Conservation (phyloP, 2,329 filamentous ascomycete genomes). For the Penicillium psychrosexuale region DNA sequence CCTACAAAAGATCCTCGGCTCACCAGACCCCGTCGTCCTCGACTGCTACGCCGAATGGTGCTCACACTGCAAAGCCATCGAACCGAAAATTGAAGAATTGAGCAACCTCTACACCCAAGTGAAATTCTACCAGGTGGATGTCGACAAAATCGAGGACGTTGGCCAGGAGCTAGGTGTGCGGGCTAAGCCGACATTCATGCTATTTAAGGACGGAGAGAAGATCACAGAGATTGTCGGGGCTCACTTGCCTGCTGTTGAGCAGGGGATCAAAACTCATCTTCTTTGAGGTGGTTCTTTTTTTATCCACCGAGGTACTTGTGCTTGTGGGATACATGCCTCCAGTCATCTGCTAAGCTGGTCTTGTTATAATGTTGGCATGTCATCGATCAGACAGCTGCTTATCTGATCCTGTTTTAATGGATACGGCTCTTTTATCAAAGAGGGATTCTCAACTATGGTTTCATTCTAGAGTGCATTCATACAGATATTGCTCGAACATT, state of each 20-base stretch:
- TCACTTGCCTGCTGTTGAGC: background rate
- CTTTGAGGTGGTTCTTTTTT: background rate
- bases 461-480: background rate
- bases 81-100: background rate
- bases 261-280: background rate
- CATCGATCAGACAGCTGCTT: background rate
- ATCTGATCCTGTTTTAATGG: background rate
- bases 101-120: background rate
- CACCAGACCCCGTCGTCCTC: background rate
- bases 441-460: background rate
- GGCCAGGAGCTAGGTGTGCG: conserved; percentile 1
- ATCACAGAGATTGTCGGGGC: conserved; percentile 7
- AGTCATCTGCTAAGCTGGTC: background rate
- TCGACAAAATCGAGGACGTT: background rate
- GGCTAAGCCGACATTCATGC: conserved; percentile 6
- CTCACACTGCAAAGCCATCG: conserved; percentile 1
- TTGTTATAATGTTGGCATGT: background rate
- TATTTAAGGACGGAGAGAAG: conserved; percentile 4
- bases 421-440: background rate
- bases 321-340: background rate
- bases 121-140: conserved; percentile 8
- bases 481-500: background rate
- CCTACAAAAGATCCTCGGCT: background rate
- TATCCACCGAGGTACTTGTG: background rate
- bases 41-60: conserved; percentile 6